Conservation (phyloP, 768 basidiomycete genomes). For the Panaeolus papilionaceus region DNA sequence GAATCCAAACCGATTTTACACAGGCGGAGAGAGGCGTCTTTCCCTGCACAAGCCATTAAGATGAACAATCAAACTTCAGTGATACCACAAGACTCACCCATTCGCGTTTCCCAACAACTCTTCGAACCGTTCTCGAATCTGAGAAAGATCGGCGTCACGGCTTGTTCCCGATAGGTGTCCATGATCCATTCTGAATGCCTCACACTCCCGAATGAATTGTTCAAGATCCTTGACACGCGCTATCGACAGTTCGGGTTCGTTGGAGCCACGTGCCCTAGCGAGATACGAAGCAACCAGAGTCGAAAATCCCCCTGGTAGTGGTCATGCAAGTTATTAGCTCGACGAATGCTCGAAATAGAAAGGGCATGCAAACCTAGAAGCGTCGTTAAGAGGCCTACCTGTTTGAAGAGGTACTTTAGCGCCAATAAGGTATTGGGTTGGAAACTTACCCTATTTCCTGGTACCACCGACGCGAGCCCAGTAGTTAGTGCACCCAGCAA, state of each 20-base stretch:
- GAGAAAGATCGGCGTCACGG: slow-evolving; percentile 41
- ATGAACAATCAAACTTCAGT: neutral
- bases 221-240: slow-evolving; percentile 63
- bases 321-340: neutral
- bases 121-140: slow-evolving; percentile 50
- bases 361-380: slow-evolving; percentile 37
- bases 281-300: slow-evolving; percentile 78
- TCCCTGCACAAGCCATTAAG: slow-evolving; percentile 5
- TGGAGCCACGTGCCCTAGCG: slow-evolving; percentile 69
- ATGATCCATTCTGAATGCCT: slow-evolving; percentile 61
- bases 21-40: slow-evolving; percentile 17
- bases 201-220: slow-evolving; percentile 64
- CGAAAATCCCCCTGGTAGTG: slow-evolving; percentile 56
- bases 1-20: neutral
- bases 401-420: neutral
- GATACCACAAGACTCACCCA: slow-evolving; percentile 15
- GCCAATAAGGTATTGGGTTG: neutral
- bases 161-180: slow-evolving; percentile 47
- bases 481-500: slow-evolving; percentile 72
- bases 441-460: slow-evolving; percentile 43
- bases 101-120: slow-evolving; percentile 27
- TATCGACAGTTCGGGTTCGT: slow-evolving; percentile 68
- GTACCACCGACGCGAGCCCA: slow-evolving; percentile 55
- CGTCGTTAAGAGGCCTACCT: slow-evolving; percentile 45
- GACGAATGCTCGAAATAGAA: too few relatives aligned